Evolutionary conservation across 2,329 filamentous ascomycete genomes (phyloP).

Genomic region (Helotiales sp.): DNA sequence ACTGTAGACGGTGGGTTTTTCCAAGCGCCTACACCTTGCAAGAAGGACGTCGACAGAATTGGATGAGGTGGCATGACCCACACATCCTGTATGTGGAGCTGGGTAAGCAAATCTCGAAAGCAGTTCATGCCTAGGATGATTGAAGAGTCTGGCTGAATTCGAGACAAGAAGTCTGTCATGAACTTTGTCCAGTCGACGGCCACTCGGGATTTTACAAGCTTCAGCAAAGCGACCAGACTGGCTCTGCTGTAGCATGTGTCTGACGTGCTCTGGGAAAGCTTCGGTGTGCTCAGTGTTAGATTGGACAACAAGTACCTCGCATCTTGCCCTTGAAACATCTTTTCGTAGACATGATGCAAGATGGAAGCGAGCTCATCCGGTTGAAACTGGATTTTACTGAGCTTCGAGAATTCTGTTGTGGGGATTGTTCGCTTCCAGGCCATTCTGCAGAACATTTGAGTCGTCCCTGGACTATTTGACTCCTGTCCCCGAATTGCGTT

Average conservation of each 20-base stretch:
- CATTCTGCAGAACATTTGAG: slow-evolving; percentile 3
- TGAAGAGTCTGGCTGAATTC: not conserved
- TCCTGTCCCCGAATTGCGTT: not conserved
- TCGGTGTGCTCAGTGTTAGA: not conserved
- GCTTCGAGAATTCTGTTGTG: not conserved
- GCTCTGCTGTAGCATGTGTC: slow-evolving; percentile 1
- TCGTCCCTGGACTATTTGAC: not conserved
- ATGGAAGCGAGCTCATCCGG: slow-evolving; percentile 2
- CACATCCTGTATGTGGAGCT: not conserved
- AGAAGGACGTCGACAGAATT: not conserved
- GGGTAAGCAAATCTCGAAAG: not conserved
- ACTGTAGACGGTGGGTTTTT: slow-evolving; percentile 4
- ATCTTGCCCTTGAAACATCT: slow-evolving; percentile 11
- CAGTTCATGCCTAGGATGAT: not conserved
- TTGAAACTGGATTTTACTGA: not conserved
- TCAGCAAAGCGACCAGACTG: slow-evolving; percentile 6
- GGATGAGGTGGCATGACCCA: not conserved
- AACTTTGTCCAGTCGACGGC: slow-evolving; percentile 7
- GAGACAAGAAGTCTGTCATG: not conserved
- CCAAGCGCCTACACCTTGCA: not conserved
- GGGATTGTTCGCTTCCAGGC: slow-evolving; percentile 2
- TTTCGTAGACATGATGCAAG: not conserved
- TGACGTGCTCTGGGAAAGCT: not conserved
- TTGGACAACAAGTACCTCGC: not conserved
- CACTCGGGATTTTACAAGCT: not conserved